These are phyloP conservation scores for Boletus rubroflammeus DNA, from an alignment of 768 basidiomycete species.

Conservation along the genomic window DNA sequence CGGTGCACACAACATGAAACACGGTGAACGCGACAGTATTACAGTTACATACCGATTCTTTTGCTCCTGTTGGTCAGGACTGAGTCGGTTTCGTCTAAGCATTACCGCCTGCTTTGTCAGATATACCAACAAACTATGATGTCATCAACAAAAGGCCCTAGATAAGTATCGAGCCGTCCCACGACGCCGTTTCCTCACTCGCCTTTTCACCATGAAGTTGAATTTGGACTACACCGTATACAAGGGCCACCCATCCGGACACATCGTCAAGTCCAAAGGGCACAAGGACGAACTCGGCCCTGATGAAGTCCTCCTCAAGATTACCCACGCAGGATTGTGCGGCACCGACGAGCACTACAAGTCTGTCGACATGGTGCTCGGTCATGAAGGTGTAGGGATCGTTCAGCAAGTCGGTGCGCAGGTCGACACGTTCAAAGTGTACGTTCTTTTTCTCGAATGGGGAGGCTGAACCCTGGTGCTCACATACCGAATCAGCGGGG, in stretches of 20 bases:
- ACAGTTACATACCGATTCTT: no score
- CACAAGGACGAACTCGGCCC: slow-evolving; percentile 18
- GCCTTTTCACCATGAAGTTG: slow-evolving; percentile 11
- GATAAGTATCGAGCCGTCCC: background rate
- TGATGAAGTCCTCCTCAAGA: slow-evolving; percentile 29
- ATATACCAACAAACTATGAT: background rate
- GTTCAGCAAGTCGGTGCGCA: slow-evolving; percentile 31
- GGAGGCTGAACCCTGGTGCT: background rate
- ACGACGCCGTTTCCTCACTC: background rate
- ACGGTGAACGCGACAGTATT: no score
- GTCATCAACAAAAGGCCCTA: background rate
- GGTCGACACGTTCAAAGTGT: slow-evolving; percentile 34
- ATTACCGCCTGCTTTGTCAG: background rate
- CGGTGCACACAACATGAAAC: no score
- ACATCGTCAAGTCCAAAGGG: slow-evolving; percentile 15
- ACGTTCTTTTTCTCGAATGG: slow-evolving; percentile 13
- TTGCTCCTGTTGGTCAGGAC: no score
- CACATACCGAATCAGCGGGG: slow-evolving; percentile 25
- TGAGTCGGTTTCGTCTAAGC: no score
- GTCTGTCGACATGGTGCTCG: slow-evolving; percentile 34
- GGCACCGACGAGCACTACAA: slow-evolving; percentile 38
- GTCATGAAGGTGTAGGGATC: slow-evolving; percentile 38
- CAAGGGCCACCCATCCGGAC: slow-evolving; percentile 27
- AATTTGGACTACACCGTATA: slow-evolving; percentile 27
- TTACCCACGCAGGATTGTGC: slow-evolving; percentile 37